Evolutionary conservation across 371 early-diverging fungal genomes (phyloP), one percentile per base, ranked within the genome.

Genomic region (Quaeritorhiza haematococci): DNA sequence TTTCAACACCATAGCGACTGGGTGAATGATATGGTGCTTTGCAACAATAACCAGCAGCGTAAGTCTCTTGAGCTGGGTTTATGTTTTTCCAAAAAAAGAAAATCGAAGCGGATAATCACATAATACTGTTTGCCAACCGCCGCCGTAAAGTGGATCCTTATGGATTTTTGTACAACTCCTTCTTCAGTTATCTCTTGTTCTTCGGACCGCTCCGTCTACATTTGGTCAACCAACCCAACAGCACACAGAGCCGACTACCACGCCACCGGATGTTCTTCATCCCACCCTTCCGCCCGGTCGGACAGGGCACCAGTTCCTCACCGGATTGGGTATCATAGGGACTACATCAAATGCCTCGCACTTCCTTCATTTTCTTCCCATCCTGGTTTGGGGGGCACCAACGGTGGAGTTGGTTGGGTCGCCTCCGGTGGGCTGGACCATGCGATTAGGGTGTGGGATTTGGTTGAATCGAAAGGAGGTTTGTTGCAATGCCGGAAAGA

Each of bases 381-480:
- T n/a, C 10, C 10, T n/a, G 38, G 38, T 35, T 10, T 35, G 38
- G 10, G 10, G 38, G 38, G 10, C 58, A 19, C 10, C 6, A 72
- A 75, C 53, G 66, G 66, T 52, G 70, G 76, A 6, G 75, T 80
- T n/a, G 80, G 82, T 23, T 89, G 87, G 87, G 84, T 95, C 3
- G 91, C 92, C 2, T 91, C 91, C 51, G 96, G 89, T 30, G 96
- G 98, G n/a, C 74, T 94, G 15, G 98, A 98, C 69, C 83, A 87
- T 56, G 77, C 77, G 44, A 89, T 95, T 43, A 76, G 82, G 43
- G 69, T 96, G 28, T 97, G 98, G 98, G 94, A 96, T 70, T 68
- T 94, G 35, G 70, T 67, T 33, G 80, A 86, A 62, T 26, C 68
- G 84, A 24, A 62, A 61, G 6, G 52, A 57, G 42, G 38, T 48